phyloP scores from a whole-genome alignment of 331 rosid genomes.

The Stylosanthes scabra region DNA sequence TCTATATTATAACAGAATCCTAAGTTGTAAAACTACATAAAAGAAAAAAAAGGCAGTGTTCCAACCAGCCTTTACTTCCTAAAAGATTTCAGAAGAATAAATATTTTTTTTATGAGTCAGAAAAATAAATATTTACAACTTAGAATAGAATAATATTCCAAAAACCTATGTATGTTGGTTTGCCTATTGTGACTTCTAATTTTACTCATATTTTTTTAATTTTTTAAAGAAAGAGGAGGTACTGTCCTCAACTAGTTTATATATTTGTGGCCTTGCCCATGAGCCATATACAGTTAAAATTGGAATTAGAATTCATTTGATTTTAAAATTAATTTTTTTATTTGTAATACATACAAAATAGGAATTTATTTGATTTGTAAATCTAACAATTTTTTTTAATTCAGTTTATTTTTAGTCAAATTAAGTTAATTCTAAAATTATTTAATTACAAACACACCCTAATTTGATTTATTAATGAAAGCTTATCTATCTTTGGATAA shows the following conservation, averaged over 20 bases:
- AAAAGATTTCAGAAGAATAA: slow-evolving; percentile 1
- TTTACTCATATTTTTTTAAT: background rate
- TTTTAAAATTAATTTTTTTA: no score
- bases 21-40: slow-evolving; percentile 36
- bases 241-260: background rate
- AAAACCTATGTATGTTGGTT: background rate
- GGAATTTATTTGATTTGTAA: no score
- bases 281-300: no score
- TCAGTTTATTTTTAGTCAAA: no score
- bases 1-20: slow-evolving; percentile 45
- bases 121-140: background rate
- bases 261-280: background rate
- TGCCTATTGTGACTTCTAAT: background rate
- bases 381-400: no score
- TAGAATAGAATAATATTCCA: slow-evolving; percentile 23
- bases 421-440: no score
- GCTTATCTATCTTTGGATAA: background rate
- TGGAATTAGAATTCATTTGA: no score
- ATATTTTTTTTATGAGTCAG: no score
- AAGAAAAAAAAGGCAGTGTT: slow-evolving; percentile 27
- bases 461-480: background rate
- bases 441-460: no score
- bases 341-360: no score
- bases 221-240: background rate
- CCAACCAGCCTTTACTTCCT: slow-evolving; percentile 24